Percentiles rank a stretch among this genome's conserved stretches.
Conservation (phyloP, 129 eudicot genomes). For the Kitagawia praeruptora region DNA sequence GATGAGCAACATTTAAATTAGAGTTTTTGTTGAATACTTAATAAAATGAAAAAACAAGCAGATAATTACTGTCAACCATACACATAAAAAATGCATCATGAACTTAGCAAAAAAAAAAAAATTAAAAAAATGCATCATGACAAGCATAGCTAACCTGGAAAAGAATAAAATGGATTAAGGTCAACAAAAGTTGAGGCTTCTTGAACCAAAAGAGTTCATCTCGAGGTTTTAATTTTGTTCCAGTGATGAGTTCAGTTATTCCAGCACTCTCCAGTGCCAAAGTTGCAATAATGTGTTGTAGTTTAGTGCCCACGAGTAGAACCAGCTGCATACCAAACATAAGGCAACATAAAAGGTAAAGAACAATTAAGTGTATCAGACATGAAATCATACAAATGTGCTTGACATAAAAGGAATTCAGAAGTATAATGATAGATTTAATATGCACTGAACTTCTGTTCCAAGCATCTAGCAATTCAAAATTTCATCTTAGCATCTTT, state of each 20-base stretch:
- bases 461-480: neutral
- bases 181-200: constrained; percentile 73
- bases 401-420: neutral
- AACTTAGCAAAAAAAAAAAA: no score
- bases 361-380: neutral
- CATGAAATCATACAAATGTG: neutral
- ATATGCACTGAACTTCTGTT: neutral
- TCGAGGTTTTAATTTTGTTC: constrained; percentile 71
- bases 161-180: constrained; percentile 81
- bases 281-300: constrained; percentile 93
- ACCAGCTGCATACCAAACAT: constrained; percentile 54
- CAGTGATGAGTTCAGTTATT: constrained; percentile 50
- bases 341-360: neutral
- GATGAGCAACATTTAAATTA: neutral
- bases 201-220: constrained; percentile 99
- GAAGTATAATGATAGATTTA: neutral
- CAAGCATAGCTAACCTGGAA: constrained; percentile 61
- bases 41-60: neutral
- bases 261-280: constrained; percentile 93
- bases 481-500: neutral
- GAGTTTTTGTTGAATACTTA: neutral
- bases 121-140: neutral
- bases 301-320: constrained; percentile 80
- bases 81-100: neutral
- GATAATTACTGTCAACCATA: neutral